Base-by-base conservation (phyloP, 108 stramenopile species). In the Nannochloropsis granulata region DNA sequence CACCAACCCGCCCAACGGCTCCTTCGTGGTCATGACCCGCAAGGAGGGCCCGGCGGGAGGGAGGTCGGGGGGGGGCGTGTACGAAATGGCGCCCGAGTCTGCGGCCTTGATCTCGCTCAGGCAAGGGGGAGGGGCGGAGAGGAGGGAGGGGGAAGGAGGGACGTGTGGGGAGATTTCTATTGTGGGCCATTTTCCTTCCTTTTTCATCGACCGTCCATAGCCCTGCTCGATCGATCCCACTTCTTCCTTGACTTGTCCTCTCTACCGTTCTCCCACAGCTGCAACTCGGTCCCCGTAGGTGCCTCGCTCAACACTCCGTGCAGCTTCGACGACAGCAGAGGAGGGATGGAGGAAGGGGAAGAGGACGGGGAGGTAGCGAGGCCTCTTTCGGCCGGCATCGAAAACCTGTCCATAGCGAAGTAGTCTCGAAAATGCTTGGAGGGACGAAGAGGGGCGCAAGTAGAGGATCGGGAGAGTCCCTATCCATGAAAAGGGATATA, bases 11-110 rank as follows among this genome's bases (percentile, higher is more conserved):
- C 88, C 82, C 24, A 90, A 90, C 46, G 89, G 88, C 16, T 83
- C 81, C 83, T 83, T 88, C 34, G 89, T 90, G 16, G 86, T 88
- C 24, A 86, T 90, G 89, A 86, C 88, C 82, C 87, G 87, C 44
- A 85, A 71, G 56, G 56, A 71, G 56, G 56, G 56, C 7, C 56
- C 56, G 56, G n/a, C 21, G 11, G 56, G 56, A 71, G 56, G 56
- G n/a, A 16, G 56, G 21, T 71, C 56, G 21, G 56, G 56, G 56
- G 56, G 56, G 11, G 56, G 56, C 5, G 56, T 71, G 21, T 71
- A 71, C 56, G 56, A 71, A 11, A 71, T 71, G 56, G 56, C 56
- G 56, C 56, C 56, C 11, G 56, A 71, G n/a, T 71, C 56, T 16
- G 56, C 56, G 16, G 56, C 56, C 56, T 71, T 71, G 11, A 71